phyloP scores from a whole-genome alignment of 345 rosid genomes.

The Camelina hispida region DNA sequence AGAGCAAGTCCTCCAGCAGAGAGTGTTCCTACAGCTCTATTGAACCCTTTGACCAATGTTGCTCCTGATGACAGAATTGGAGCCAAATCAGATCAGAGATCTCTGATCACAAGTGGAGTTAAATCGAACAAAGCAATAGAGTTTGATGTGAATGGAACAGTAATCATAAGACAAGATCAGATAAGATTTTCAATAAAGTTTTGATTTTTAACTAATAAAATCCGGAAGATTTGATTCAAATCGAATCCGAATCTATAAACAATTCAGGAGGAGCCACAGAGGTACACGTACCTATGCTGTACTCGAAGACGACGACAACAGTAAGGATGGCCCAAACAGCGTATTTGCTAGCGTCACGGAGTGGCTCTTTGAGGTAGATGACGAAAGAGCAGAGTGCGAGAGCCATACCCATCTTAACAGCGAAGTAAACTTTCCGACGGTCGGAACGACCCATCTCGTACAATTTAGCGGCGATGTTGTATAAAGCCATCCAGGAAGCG shows the following conservation, averaged over 20 bases:
- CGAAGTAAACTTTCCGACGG: slow-evolving; percentile 70
- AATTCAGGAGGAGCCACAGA: background rate
- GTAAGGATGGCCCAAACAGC: slow-evolving; percentile 92
- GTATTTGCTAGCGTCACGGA: slow-evolving; percentile 58
- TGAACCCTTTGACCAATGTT: slow-evolving; percentile 86
- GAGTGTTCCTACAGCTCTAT: slow-evolving; percentile 84
- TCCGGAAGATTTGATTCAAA: background rate
- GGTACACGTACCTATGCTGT: slow-evolving; percentile 64
- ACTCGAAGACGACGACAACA: slow-evolving; percentile 88
- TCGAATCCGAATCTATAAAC: background rate
- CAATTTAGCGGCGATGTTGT: slow-evolving; percentile 38
- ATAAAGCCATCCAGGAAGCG: slow-evolving; percentile 48
- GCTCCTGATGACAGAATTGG: slow-evolving; percentile 55
- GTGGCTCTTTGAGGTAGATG: slow-evolving; percentile 69
- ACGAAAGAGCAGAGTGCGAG: slow-evolving; percentile 63
- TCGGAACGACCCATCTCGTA: slow-evolving; percentile 80
- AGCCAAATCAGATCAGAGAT: slow-evolving; percentile 20
- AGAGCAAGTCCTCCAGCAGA: slow-evolving; percentile 88
- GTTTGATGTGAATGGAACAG: background rate
- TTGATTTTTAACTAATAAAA: background rate
- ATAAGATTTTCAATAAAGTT: slow-evolving; percentile 7
- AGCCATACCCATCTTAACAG: slow-evolving; percentile 77
- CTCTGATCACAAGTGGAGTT: background rate
- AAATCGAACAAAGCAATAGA: slow-evolving; percentile 1
- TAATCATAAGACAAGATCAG: slow-evolving; percentile 6